phyloP scores from a whole-genome alignment of 805 yeast genomes.

The Candida jianshihensis region DNA sequence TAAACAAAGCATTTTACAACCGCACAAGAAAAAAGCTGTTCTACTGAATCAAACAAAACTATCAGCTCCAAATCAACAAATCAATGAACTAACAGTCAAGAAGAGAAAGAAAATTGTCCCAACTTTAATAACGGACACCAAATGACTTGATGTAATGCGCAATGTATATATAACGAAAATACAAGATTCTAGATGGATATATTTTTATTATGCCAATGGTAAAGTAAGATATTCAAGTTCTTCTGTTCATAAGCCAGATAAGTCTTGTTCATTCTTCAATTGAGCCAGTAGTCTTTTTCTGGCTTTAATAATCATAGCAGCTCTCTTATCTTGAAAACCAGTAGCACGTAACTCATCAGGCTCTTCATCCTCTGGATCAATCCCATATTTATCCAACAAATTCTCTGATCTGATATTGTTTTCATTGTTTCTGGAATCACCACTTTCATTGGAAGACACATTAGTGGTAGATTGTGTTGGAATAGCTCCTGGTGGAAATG shows the following conservation, averaged over 20 bases:
- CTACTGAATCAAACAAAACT: not conserved
- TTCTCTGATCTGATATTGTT: slow-evolving; percentile 22
- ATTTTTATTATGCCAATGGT: too few species aligned
- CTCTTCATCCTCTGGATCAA: slow-evolving; percentile 21
- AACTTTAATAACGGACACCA: slow-evolving; percentile 5
- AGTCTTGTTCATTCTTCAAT: slow-evolving; percentile 20
- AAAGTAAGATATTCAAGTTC: too few species aligned
- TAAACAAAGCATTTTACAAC: too few species aligned
- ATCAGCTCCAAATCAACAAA: not conserved
- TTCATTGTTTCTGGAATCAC: slow-evolving; percentile 14
- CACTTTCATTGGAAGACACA: slow-evolving; percentile 9
- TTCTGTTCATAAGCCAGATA: slow-evolving; percentile 14
- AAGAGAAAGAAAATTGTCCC: slow-evolving; percentile 25
- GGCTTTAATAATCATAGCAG: slow-evolving; percentile 55
- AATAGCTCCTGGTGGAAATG: slow-evolving; percentile 41
- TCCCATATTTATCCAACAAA: slow-evolving; percentile 36
- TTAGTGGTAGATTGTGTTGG: slow-evolving; percentile 8
- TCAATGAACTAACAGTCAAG: slow-evolving; percentile 13
- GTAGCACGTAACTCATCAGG: slow-evolving; percentile 24
- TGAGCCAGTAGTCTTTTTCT: slow-evolving; percentile 46
- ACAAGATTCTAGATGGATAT: too few species aligned
- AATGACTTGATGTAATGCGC: too few species aligned
- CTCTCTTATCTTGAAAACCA: slow-evolving; percentile 40
- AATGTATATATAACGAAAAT: too few species aligned
- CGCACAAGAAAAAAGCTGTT: too few species aligned